Percentiles rank a stretch among this genome's conserved stretches.
phyloP scores from a whole-genome alignment of 768 basidiomycete species.

The Russula abietina region DNA sequence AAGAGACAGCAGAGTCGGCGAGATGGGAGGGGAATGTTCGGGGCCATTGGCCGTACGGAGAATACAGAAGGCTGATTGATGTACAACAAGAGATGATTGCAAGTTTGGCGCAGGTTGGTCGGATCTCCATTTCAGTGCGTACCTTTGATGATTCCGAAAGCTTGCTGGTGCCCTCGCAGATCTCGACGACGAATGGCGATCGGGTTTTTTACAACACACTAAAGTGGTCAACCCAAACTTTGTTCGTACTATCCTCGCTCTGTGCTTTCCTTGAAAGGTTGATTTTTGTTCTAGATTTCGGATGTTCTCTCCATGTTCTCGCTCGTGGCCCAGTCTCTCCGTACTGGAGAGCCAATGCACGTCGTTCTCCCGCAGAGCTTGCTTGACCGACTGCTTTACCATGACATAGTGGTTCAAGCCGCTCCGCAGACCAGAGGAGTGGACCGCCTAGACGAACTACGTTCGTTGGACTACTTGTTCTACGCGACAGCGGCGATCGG shows the following conservation, averaged over 20 bases:
- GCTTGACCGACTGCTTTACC: slow-evolving; percentile 43
- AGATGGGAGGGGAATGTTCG: slow-evolving; percentile 45
- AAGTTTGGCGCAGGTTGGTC: slow-evolving; percentile 35
- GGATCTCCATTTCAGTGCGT: background rate
- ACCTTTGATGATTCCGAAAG: slow-evolving; percentile 25
- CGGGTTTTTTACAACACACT: slow-evolving; percentile 38
- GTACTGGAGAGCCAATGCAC: slow-evolving; percentile 40
- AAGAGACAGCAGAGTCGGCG: slow-evolving; percentile 34
- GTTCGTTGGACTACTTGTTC: slow-evolving; percentile 22
- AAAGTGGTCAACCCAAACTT: slow-evolving; percentile 52
- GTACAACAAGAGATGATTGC: slow-evolving; percentile 40
- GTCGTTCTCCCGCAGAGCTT: slow-evolving; percentile 38
- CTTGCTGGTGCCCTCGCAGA: slow-evolving; percentile 39
- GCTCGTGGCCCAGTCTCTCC: slow-evolving; percentile 39
- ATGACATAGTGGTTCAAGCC: slow-evolving; percentile 28
- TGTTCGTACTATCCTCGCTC: slow-evolving; percentile 31
- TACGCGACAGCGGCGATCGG: slow-evolving; percentile 20
- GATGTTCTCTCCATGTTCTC: slow-evolving; percentile 40
- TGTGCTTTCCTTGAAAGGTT: background rate
- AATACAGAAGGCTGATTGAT: slow-evolving; percentile 40
- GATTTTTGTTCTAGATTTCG: slow-evolving; percentile 29
- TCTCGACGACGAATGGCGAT: slow-evolving; percentile 39
- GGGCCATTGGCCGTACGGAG: slow-evolving; percentile 47
- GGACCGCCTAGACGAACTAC: slow-evolving; percentile 17
- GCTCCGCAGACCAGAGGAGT: background rate